A percentile compares a stretch with the other conserved stretches of the same genome.
Conservation (phyloP, 257 asterid species). For the Solanum neorickii region DNA sequence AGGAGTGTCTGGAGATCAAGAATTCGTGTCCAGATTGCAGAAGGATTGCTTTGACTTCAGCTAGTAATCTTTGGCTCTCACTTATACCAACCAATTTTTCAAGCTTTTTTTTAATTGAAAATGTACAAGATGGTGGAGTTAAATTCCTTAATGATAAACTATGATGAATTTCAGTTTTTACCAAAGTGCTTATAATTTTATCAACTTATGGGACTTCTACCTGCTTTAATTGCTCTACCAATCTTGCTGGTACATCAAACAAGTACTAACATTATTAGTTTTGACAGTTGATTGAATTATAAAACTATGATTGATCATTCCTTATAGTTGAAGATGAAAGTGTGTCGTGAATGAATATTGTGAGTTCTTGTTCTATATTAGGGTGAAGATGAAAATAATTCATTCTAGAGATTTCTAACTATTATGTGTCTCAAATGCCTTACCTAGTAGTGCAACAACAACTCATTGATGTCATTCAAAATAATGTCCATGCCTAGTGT, state of each 20-base stretch:
- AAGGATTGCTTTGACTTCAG: neutral
- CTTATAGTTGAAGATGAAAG: neutral
- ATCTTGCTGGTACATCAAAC: neutral
- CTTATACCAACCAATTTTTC: neutral
- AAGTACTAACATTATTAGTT: neutral
- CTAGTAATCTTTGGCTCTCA: neutral
- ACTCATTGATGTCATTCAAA: no score
- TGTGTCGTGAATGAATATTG: neutral
- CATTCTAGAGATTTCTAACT: neutral
- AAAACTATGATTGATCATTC: neutral
- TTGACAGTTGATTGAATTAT: neutral
- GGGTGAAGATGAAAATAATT: neutral
- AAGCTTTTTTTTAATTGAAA: neutral
- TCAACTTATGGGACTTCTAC: neutral
- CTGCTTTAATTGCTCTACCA: neutral
- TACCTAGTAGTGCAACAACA: neutral
- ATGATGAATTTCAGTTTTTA: neutral
- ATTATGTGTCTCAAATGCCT: neutral
- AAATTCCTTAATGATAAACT: neutral
- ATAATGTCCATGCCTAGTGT: no score
- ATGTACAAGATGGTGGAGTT: neutral
- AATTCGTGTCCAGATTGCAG: neutral
- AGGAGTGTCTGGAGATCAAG: neutral
- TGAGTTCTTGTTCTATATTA: neutral
- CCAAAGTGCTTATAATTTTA: neutral